Conservation (phyloP, 495 filamentous ascomycete genomes). For the Penicillium alfredii region DNA sequence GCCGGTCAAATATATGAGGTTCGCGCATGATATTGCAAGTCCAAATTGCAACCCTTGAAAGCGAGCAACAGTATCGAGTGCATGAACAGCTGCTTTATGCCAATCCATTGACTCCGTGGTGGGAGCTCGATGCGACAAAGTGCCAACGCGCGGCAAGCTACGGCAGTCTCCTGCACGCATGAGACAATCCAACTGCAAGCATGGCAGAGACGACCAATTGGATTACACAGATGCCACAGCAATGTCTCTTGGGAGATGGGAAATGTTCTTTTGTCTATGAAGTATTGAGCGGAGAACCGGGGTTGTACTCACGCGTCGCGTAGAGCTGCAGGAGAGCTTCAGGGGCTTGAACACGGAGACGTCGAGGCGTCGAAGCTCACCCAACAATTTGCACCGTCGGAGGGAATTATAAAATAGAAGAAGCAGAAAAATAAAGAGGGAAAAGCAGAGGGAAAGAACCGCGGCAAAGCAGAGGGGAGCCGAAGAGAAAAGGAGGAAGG, state of each 20-base stretch:
- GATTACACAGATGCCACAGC: conserved; percentile 3
- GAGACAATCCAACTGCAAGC: no score
- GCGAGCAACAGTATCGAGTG: not conserved
- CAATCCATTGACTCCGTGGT: no score
- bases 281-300: conserved; percentile 5
- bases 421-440: conserved; percentile 5
- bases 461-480: conserved; percentile 7
- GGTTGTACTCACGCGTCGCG: conserved; percentile 19
- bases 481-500: conserved; percentile 15
- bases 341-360: conserved; percentile 13
- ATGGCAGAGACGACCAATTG: no score
- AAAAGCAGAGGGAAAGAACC: conserved; percentile 7
- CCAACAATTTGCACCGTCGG: no score
- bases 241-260: no score
- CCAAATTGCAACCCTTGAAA: not conserved
- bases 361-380: no score
- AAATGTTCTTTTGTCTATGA: conserved; percentile 5
- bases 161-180: no score
- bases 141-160: no score
- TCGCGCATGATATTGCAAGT: conserved; percentile 1
- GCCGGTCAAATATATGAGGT: not conserved
- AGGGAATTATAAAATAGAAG: conserved; percentile 1
- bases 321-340: conserved; percentile 11
- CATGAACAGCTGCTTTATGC: no score
- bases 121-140: no score